Evolutionary conservation across 352 stramenopile species (phyloP).

Genomic region (Globisporangium nunn): DNA sequence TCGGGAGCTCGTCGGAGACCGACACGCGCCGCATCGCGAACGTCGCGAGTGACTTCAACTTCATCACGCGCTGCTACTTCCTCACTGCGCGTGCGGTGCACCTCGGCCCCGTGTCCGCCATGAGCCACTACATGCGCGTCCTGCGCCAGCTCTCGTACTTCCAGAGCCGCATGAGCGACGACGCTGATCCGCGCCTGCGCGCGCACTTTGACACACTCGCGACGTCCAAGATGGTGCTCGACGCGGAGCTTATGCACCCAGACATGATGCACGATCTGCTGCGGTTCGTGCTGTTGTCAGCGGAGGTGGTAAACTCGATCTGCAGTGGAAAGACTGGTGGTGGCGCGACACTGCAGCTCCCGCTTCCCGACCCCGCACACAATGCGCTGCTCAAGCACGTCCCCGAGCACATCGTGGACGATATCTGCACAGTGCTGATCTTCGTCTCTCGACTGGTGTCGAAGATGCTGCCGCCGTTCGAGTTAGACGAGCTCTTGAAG

Average conservation of each 20-base stretch:
- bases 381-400: conserved; percentile 65
- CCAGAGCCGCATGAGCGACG: conserved; percentile 72
- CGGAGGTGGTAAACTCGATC: conserved; percentile 46
- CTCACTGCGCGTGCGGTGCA: conserved; percentile 89
- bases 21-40: conserved; percentile 14
- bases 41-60: conserved; percentile 83
- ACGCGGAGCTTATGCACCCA: conserved; percentile 69
- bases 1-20: conserved; percentile 18
- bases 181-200: conserved; percentile 58
- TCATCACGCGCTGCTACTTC: conserved; percentile 97
- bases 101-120: conserved; percentile 84
- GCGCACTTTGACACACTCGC: conserved; percentile 72
- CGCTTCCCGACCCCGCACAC: conserved; percentile 18
- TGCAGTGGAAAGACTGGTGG: conserved; percentile 22
- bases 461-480: conserved; percentile 76
- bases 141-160: conserved; percentile 88
- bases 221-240: conserved; percentile 70
- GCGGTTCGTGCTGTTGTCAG: conserved; percentile 64
- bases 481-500: conserved; percentile 85
- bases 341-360: conserved; percentile 24
- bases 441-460: conserved; percentile 86
- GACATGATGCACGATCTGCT: conserved; percentile 76
- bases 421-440: conserved; percentile 90
- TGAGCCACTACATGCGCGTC: conserved; percentile 81
- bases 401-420: conserved; percentile 94